Base-by-base conservation (phyloP, 2,329 filamentous ascomycete genomes). In the Ceratocystis lukuohia region DNA sequence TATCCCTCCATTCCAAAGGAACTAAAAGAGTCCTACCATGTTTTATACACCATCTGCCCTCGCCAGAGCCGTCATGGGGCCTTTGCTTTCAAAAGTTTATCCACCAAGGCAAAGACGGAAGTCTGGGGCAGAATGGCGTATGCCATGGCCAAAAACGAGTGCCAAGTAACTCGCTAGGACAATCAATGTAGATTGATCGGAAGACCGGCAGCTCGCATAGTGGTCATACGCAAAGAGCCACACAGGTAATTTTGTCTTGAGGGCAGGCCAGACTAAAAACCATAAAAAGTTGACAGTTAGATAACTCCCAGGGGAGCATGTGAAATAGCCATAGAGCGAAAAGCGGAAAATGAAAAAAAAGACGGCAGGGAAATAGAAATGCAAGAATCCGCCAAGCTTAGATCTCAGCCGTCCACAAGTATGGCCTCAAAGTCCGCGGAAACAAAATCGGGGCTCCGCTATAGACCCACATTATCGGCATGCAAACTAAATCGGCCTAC, bases 61-160 rank as follows among this genome's bases (percentile, higher is more conserved):
- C 7, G 25, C 53, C 22, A n/a, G 53, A 17, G 28, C 12, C 53
- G 53, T 28, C 17, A 15, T 6, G 6, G 53, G 53, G 28, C 53
- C 53, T 6, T 7, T 57, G 53, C 53, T 57, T 57, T 15, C 15
- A 17, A 57, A 33, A 28, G 53, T 57, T 33, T 57, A 57, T 57
- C 53, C 53, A 57, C 53, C 53, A 17, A 57, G 53, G 28, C 17
- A 33, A 57, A 57, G 53, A 57, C 53, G 53, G 12, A 57, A 57
- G 53, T 57, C 53, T 57, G 53, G 53, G 53, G 53, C 53, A 57
- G 15, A 57, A 57, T 57, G 53, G 53, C 53, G 53, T 57, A 57
- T 57, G 12, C 17, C 25, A 57, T 17, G 53, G n/a, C 12, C 5
- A 28, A 57, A 57, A 28, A 57, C 53, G 28, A 57, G 30, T 57